These are phyloP conservation scores for Codiaeum variegatum DNA, from an alignment of 441 rosid species.

Conservation along the genomic window DNA sequence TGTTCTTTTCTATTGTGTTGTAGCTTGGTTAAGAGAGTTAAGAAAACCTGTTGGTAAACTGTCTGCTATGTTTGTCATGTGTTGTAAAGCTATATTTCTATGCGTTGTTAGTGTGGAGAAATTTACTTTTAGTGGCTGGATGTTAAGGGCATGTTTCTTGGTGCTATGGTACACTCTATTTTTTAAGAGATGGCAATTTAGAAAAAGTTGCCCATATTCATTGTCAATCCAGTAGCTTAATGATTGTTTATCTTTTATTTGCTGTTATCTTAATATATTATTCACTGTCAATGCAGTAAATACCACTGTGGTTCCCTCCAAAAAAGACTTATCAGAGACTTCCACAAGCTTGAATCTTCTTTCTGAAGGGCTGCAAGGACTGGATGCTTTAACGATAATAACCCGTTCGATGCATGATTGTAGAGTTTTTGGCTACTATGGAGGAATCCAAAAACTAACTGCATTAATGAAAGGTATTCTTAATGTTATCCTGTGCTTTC, in stretches of 20 bases:
- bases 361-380: slow-evolving; percentile 49
- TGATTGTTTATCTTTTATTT: neutral
- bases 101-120: neutral
- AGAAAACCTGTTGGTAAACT: neutral
- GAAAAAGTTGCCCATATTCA: neutral
- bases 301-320: slow-evolving; percentile 28
- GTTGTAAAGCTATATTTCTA: too few species aligned
- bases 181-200: neutral
- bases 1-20: slow-evolving; percentile 1
- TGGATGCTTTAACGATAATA: slow-evolving; percentile 57
- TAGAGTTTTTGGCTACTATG: slow-evolving; percentile 60
- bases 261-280: slow-evolving; percentile 6
- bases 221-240: neutral
- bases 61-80: neutral
- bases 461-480: slow-evolving; percentile 66
- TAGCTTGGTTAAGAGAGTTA: slow-evolving; percentile 19
- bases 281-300: slow-evolving; percentile 41
- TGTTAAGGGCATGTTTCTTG: neutral
- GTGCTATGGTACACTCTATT: neutral
- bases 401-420: slow-evolving; percentile 71
- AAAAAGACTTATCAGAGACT: slow-evolving; percentile 36
- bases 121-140: neutral
- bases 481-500: neutral
- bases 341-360: slow-evolving; percentile 36
- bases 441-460: slow-evolving; percentile 68